Base-by-base conservation (phyloP, 192 early-diverging fungal species). In the Neocallimastix lanati region DNA sequence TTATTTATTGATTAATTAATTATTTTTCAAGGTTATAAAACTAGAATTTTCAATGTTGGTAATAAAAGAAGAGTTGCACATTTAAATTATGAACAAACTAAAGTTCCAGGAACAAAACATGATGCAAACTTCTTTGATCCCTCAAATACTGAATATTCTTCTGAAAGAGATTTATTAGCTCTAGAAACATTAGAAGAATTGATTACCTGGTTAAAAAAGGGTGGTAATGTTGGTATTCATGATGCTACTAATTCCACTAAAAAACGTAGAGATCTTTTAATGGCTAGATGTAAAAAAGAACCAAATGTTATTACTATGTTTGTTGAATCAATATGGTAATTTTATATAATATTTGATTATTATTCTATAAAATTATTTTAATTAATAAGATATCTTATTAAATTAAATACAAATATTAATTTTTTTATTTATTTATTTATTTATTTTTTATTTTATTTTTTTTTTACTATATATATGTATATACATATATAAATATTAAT, bases 241-340 rank as follows among this genome's bases (percentile, higher is more conserved):
- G 97, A 99, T 83, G 97, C 97, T 2, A 99, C 97, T 21, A 99
- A 99, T 83, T 96, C 96, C 76, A 97, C 94, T 0, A 83, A 92
- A 21, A 88, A 89, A 79, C 88, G 97, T 30, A 30, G 29, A 76
- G 33, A 29, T 7, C 76, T 29, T 79, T 28, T 80, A 86, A 85
- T 78, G 83, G 87, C 77, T 77, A 89, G 79, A 82, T 94, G 18
- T 81, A 80, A 86, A 50, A 82, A 82, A 29, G 89, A 93, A 80
- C 84, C 88, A 28, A 86, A 91, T 76, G 87, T 92, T 79, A 92
- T 89, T 82, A 83, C 93, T 30, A 83, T 94, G 77, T 91, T 94
- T 83, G 38, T 76, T 21, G 79, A 79, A n/a, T 79, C 79, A 0
- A 29, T 79, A 4, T 29, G 80, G 25, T 81, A 33, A 33, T 33